A percentile compares a stretch with the other conserved stretches of the same genome.
Evolutionary conservation across 345 rosid species (phyloP).

Genomic region (Erysimum cheiranthoides): DNA sequence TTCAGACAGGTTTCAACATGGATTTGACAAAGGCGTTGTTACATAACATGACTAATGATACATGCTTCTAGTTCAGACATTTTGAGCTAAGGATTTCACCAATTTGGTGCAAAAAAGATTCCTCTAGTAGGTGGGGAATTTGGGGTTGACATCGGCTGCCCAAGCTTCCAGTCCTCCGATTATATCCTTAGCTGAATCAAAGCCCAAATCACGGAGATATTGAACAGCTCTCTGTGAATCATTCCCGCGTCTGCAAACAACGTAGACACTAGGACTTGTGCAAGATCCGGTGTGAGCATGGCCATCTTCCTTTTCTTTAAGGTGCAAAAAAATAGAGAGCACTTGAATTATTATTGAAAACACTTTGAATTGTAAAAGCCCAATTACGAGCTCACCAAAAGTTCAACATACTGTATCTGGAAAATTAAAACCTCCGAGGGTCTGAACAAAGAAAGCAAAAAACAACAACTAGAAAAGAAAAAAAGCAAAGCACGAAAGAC

Average conservation of each 20-base stretch:
- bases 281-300: slow-evolving; percentile 30
- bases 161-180: slow-evolving; percentile 86
- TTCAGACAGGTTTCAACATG: slow-evolving; percentile 9
- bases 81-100: neutral
- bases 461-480: no score
- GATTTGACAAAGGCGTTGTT: neutral
- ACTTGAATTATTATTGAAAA: no score
- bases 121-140: slow-evolving; percentile 73
- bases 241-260: slow-evolving; percentile 88
- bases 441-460: no score
- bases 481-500: no score
- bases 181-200: slow-evolving; percentile 70
- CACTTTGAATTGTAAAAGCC: no score
- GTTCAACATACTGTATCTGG: no score
- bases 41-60: no score
- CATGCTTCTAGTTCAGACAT: slow-evolving; percentile 16
- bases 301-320: slow-evolving; percentile 55
- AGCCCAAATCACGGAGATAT: slow-evolving; percentile 63
- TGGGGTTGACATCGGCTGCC: slow-evolving; percentile 80
- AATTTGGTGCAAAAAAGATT: neutral
- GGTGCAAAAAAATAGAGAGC: no score
- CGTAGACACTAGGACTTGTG: slow-evolving; percentile 55
- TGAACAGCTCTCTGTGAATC: slow-evolving; percentile 95
- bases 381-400: no score
- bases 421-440: no score